Percentiles rank a stretch among this genome's conserved stretches.
Evolutionary conservation across 2,329 filamentous ascomycete genomes (phyloP).

Genomic region (Botryotinia globosa): DNA sequence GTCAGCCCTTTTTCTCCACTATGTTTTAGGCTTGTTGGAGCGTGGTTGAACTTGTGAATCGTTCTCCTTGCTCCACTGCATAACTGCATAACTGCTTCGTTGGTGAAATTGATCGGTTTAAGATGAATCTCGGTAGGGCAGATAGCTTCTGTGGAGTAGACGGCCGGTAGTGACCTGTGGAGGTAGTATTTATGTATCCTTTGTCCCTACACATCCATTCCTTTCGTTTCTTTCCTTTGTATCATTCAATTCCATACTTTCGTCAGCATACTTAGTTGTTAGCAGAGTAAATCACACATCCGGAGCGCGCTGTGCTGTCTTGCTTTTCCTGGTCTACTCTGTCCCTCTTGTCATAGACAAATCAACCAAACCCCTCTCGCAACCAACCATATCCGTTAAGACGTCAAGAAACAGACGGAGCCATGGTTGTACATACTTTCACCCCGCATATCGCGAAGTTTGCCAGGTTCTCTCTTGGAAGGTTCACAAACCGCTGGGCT

Average conservation of each 20-base stretch:
- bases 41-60: neutral
- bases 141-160: conserved; percentile 6
- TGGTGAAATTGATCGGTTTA: conserved; percentile 6
- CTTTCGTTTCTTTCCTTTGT: neutral
- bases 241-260: neutral
- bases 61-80: conserved; percentile 9
- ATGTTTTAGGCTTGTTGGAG: conserved; percentile 1
- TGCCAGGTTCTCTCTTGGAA: conserved; percentile 11
- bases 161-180: neutral
- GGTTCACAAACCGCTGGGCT: conserved; percentile 18
- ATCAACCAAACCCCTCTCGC: neutral
- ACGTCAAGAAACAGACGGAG: neutral
- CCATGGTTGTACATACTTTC: conserved; percentile 3
- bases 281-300: neutral
- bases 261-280: neutral
- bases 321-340: neutral
- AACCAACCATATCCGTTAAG: neutral
- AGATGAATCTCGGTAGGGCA: conserved; percentile 6
- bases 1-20: conserved; percentile 13
- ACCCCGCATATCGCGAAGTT: conserved; percentile 14
- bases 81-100: neutral
- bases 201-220: neutral
- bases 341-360: neutral
- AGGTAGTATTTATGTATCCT: neutral
- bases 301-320: conserved; percentile 1